Conservation (phyloP, 2,329 filamentous ascomycete genomes). For the Paraphoma chrysanthemicola region DNA sequence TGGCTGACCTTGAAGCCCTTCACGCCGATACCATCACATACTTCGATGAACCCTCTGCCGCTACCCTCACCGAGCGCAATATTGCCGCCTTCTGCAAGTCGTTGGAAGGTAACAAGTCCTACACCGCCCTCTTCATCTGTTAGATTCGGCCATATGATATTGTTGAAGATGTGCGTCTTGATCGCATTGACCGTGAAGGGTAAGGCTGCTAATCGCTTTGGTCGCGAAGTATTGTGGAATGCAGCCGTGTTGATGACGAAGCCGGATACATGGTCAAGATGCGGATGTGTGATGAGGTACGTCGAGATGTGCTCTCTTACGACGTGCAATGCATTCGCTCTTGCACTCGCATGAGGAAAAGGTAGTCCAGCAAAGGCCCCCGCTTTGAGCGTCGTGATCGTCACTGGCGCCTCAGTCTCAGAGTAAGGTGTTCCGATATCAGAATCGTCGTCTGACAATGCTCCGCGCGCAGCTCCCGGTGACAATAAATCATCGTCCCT, state of each 20-base stretch:
- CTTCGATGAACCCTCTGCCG: conserved; percentile 82
- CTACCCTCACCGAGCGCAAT: conserved; percentile 81
- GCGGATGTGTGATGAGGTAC: conserved; percentile 95
- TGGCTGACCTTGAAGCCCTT: conserved; percentile 89
- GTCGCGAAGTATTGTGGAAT: conserved; percentile 74
- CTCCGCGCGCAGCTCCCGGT: conserved; percentile 27
- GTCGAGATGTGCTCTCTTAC: conserved; percentile 82
- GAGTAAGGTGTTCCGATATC: conserved; percentile 33
- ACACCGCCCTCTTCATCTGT: conserved; percentile 96
- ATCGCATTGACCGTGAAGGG: conserved; percentile 90
- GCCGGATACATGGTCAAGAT: conserved; percentile 90
- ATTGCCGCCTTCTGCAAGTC: conserved; percentile 88
- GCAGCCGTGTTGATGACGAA: conserved; percentile 94
- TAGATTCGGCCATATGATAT: conserved; percentile 96
- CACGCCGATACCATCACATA: conserved; percentile 87
- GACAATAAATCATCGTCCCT: conserved; percentile 30
- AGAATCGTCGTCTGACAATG: conserved; percentile 38
- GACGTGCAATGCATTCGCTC: conserved; percentile 82
- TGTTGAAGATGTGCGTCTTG: conserved; percentile 96
- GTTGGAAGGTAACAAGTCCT: conserved; percentile 87
- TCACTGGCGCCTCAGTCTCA: conserved; percentile 37
- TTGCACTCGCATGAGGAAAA: conserved; percentile 69
- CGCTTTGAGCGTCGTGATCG: conserved; percentile 61
- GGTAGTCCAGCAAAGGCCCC: conserved; percentile 84
- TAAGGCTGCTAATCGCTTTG: conserved; percentile 85